Conservation (phyloP, 176 grass and related monocot genomes). For the Oryza glumipatula region DNA sequence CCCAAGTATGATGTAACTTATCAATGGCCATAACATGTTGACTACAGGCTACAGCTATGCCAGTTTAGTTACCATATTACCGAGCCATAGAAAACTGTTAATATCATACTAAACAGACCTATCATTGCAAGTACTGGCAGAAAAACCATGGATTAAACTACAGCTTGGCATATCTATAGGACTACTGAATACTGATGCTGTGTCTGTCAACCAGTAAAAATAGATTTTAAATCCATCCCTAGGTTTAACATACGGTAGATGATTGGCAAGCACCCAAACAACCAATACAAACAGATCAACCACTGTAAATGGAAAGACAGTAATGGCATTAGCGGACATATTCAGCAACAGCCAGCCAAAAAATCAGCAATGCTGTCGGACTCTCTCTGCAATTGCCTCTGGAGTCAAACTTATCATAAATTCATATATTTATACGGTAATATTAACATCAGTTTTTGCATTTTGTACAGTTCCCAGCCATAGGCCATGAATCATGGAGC, state of each 20-base stretch:
- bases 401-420: background rate
- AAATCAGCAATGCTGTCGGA: background rate
- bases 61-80: background rate
- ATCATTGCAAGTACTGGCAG: background rate
- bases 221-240: background rate
- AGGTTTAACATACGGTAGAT: background rate
- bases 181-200: background rate
- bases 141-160: background rate
- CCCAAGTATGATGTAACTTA: constrained; percentile 11
- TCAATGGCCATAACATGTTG: background rate
- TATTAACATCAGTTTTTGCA: background rate
- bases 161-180: constrained; percentile 6
- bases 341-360: background rate
- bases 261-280: background rate
- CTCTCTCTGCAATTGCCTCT: background rate
- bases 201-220: background rate
- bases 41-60: background rate
- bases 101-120: background rate
- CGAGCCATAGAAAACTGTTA: background rate
- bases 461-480: background rate
- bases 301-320: background rate
- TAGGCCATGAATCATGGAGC: background rate
- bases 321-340: background rate
- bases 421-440: background rate
- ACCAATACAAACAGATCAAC: background rate